Conservation (phyloP, 306 rosid species). For the Carpinus fangiana region DNA sequence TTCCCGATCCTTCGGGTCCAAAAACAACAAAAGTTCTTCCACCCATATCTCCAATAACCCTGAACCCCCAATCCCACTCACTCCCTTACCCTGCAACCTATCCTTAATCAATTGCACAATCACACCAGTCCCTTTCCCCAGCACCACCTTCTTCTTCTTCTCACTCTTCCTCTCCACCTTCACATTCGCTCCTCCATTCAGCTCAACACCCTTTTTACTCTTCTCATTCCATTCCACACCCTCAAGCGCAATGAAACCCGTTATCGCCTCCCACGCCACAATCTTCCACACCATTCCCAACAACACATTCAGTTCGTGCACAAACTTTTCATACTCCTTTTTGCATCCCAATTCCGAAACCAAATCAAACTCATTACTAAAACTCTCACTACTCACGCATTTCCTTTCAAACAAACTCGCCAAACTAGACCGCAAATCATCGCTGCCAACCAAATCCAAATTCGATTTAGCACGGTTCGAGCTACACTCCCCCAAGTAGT, state of each 20-base stretch:
- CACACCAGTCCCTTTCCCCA: constrained; percentile 75
- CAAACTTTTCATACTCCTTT: constrained; percentile 52
- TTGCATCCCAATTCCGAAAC: constrained; percentile 43
- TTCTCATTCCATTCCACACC: constrained; percentile 53
- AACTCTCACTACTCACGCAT: constrained; percentile 46
- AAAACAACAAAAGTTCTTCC: constrained; percentile 47
- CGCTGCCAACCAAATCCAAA: constrained; percentile 35
- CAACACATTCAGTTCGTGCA: constrained; percentile 49
- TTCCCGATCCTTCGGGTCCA: constrained; percentile 54
- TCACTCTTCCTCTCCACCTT: constrained; percentile 56
- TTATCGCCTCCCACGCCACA: constrained; percentile 69
- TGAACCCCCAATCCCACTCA: constrained; percentile 30
- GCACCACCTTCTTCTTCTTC: constrained; percentile 75
- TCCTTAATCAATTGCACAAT: constrained; percentile 66
- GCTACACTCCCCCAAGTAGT: constrained; percentile 60
- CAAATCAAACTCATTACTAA: constrained; percentile 36
- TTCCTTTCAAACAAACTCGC: constrained; percentile 45
- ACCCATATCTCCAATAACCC: constrained; percentile 51
- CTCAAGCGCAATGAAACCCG: constrained; percentile 52
- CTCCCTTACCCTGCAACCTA: constrained; percentile 47
- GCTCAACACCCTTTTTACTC: constrained; percentile 34
- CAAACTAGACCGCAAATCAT: constrained; percentile 32
- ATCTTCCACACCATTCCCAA: constrained; percentile 62
- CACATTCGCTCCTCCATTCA: constrained; percentile 38
- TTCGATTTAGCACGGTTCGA: constrained; percentile 45